Evolutionary conservation across 2,329 filamentous ascomycete species (phyloP), one percentile per base, ranked within the genome.

Genomic region (Botryotinia convoluta): DNA sequence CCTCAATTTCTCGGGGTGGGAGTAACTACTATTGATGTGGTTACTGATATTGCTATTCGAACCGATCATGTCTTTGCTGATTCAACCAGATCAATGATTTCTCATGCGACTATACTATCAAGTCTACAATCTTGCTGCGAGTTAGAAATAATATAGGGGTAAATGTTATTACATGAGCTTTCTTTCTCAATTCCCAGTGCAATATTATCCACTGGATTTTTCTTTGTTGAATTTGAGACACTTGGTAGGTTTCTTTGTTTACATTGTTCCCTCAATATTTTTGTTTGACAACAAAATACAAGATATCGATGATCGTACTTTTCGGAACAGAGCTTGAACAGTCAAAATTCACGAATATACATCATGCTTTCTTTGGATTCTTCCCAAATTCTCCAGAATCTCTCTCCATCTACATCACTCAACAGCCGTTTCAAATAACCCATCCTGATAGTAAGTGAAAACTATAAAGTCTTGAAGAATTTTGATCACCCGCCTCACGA

Each of bases 1-100:
- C 74, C 9, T 69, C 73, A 4, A 78, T 72, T 35, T 59, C 48
- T 39, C 51, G 71, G 10, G 54, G 71, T 29, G 48, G 54, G 7
- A 57, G 42, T 18, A 32, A 60, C 29, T 72, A 72, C 44, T 72
- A 72, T 26, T 72, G 42, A 72, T 18, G 9, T 48, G 7, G 32
- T 48, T 18, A 32, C 16, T 51, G 39, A 65, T 72, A 61, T 48
- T 72, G 22, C 54, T 51, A 60, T 32, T 35, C 22, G 3, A n/a
- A 68, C 18, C 67, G 39, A 51, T 9, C 12, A 4, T 68, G 26
- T 71, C 14, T 22, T 37, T 45, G 26, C 63, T 69, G 61, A 69
- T 29, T 26, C 26, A 7, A 65, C 32, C 35, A 68, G 32, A 26
- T 39, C 6, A n/a, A 29, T 14, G 9, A 16, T 64, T 4, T 35